A percentile compares a stretch with the other conserved stretches of the same genome.
Evolutionary conservation across 208 protist genomes (phyloP).

Genomic region (Trypanosoma vivax): DNA sequence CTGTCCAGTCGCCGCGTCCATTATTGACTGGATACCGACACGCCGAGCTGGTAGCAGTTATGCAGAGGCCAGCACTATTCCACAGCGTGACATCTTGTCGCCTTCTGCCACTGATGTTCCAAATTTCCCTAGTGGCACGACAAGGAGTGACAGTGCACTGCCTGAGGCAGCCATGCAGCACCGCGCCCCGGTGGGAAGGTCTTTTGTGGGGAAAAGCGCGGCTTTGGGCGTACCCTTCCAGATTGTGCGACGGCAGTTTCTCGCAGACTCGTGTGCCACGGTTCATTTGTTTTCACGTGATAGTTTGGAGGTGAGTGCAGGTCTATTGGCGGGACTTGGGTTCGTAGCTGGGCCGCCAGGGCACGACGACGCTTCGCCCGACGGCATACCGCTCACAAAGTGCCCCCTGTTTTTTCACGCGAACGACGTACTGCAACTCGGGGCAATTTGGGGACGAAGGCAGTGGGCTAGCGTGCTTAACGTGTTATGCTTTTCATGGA

Average conservation of each 20-base stretch:
- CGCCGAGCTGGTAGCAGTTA: conserved; percentile 1
- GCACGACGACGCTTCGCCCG: no score
- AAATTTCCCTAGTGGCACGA: no score
- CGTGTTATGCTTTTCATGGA: conserved; percentile 21
- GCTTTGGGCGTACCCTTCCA: neutral
- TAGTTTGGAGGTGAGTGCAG: conserved; percentile 31
- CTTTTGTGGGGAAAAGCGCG: neutral
- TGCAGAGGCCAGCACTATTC: neutral
- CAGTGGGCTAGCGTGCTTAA: conserved; percentile 30
- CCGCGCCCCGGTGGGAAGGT: no score
- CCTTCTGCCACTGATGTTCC: neutral
- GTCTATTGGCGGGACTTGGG: conserved; percentile 31
- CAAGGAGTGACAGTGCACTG: no score
- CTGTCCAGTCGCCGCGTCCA: conserved; percentile 34
- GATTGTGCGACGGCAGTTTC: neutral
- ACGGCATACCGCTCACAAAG: no score
- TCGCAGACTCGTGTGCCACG: conserved; percentile 36
- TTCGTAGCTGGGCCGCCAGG: neutral
- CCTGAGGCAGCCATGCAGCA: no score
- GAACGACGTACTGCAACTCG: conserved; percentile 35
- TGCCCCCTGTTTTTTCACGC: conserved; percentile 17
- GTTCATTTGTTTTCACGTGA: conserved; percentile 28
- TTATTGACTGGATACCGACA: conserved; percentile 63
- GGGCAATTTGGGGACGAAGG: conserved; percentile 18
- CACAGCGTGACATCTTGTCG: neutral